phyloP scores from a whole-genome alignment of 495 filamentous ascomycete species.

The Penicillium canariense region DNA sequence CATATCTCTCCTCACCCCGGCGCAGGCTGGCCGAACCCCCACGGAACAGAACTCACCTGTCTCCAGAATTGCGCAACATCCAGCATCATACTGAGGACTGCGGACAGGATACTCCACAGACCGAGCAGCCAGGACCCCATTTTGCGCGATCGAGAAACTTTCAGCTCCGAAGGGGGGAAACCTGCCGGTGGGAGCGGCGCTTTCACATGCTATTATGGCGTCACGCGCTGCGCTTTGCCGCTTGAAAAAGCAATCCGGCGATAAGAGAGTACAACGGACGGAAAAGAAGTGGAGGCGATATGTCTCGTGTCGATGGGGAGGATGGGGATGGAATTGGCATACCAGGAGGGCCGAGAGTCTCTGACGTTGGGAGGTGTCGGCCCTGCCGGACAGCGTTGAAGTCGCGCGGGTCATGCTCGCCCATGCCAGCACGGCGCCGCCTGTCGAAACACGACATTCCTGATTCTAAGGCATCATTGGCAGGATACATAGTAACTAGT shows the following conservation, averaged over 20 bases:
- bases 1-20: neutral
- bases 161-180: slow-evolving; percentile 5
- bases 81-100: slow-evolving; percentile 53
- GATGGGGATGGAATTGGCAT: neutral
- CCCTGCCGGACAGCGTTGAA: neutral
- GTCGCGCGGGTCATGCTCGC: neutral
- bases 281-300: neutral
- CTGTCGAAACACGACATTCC: too few relatives aligned
- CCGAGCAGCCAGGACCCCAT: slow-evolving; percentile 26
- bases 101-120: slow-evolving; percentile 38
- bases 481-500: too few relatives aligned
- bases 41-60: slow-evolving; percentile 42
- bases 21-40: neutral
- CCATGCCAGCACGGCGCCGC: too few relatives aligned
- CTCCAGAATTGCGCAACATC: slow-evolving; percentile 67
- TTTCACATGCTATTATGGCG: slow-evolving; percentile 43
- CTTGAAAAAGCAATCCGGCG: neutral
- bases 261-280: neutral
- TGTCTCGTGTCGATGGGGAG: neutral
- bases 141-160: slow-evolving; percentile 11
- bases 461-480: too few relatives aligned
- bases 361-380: slow-evolving; percentile 1
- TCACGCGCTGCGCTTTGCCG: slow-evolving; percentile 17
- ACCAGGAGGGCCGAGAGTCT: neutral
- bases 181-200: slow-evolving; percentile 13